Evolutionary conservation across 2,329 filamentous ascomycete genomes (phyloP).

Genomic region (Ambrosiella xylebori): DNA sequence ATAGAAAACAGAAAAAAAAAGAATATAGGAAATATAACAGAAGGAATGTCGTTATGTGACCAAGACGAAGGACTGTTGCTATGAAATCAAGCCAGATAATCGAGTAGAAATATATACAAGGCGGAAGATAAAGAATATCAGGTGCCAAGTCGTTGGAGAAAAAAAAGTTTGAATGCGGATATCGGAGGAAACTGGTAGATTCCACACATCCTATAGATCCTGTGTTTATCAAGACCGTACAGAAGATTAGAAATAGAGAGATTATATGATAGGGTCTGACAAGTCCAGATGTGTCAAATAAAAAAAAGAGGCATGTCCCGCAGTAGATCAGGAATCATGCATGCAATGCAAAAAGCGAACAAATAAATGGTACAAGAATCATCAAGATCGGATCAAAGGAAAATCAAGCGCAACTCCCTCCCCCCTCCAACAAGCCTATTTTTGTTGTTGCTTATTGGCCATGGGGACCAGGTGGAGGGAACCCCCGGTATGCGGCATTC

Average conservation of each 20-base stretch:
- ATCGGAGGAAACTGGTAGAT: too few relatives aligned
- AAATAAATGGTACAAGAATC: not conserved
- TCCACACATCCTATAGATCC: too few relatives aligned
- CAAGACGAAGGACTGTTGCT: too few relatives aligned
- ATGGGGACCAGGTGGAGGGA: not conserved
- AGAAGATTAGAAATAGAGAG: not conserved
- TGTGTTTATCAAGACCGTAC: not conserved
- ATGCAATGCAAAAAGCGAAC: not conserved
- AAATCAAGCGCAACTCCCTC: not conserved
- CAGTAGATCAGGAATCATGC: not conserved
- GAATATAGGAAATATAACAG: too few relatives aligned
- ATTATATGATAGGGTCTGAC: not conserved
- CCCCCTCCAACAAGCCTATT: not conserved
- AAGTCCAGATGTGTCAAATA: not conserved
- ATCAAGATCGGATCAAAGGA: not conserved
- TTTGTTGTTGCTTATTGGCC: not conserved
- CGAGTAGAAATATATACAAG: too few relatives aligned
- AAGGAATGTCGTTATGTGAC: too few relatives aligned
- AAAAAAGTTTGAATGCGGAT: too few relatives aligned
- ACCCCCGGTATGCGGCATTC: conserved; percentile 7
- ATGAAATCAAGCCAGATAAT: too few relatives aligned
- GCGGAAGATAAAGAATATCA: too few relatives aligned
- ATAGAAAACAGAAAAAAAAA: too few relatives aligned
- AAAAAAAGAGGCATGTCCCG: not conserved
- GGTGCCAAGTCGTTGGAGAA: too few relatives aligned